Evolutionary conservation across 306 rosid genomes (phyloP).

Genomic region (Carpinus viminea): DNA sequence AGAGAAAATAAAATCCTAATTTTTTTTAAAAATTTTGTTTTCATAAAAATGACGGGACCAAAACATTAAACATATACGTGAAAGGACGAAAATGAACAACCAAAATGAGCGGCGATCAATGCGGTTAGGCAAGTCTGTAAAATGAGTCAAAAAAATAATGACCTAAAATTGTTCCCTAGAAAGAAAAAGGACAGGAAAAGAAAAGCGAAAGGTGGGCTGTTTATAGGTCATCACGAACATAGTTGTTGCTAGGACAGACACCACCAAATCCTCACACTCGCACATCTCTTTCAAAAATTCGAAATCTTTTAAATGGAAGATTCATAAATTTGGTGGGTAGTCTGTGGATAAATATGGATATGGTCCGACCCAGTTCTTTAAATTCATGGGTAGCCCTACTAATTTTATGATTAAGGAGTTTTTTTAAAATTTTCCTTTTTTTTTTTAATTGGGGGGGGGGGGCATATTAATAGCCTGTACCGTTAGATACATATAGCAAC

Average conservation of each 20-base stretch:
- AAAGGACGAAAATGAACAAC: slow-evolving; percentile 1
- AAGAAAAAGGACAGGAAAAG: slow-evolving; percentile 19
- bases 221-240: slow-evolving; percentile 46
- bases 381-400: neutral
- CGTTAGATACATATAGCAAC: slow-evolving; percentile 28
- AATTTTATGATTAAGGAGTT: slow-evolving; percentile 21
- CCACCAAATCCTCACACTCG: slow-evolving; percentile 3
- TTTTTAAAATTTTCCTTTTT: neutral
- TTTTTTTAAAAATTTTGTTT: no score
- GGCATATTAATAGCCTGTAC: slow-evolving; percentile 10
- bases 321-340: neutral
- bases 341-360: neutral
- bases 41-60: no score
- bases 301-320: slow-evolving; percentile 5
- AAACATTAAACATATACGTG: no score
- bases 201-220: slow-evolving; percentile 30
- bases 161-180: slow-evolving; percentile 29
- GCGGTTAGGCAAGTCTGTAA: slow-evolving; percentile 34
- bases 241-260: slow-evolving; percentile 20
- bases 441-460: no score
- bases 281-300: slow-evolving; percentile 14
- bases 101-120: slow-evolving; percentile 49
- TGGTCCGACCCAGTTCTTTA: slow-evolving; percentile 3
- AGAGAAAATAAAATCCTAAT: no score
- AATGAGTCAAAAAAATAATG: slow-evolving; percentile 50